These are phyloP conservation scores for Corrigiola litoralis DNA, from an alignment of 179 eudicot genomes.

Conservation along the genomic window DNA sequence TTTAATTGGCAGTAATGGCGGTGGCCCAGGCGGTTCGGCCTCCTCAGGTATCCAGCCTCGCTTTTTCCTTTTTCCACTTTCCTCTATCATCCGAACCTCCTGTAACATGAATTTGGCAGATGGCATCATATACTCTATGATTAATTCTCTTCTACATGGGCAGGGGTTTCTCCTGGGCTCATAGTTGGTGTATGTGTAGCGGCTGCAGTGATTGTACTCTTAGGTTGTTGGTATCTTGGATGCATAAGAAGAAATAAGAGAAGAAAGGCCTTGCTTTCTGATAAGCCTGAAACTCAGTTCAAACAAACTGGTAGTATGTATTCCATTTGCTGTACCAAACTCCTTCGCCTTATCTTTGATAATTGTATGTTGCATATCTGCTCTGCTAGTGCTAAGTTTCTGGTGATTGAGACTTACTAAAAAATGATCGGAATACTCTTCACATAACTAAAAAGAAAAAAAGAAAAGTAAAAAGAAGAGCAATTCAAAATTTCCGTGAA, in stretches of 20 bases:
- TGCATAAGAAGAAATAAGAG: constrained; percentile 22
- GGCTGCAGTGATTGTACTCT: constrained; percentile 12
- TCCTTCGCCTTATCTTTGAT: background rate
- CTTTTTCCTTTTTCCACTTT: background rate
- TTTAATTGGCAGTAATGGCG: background rate
- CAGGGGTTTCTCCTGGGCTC: constrained; percentile 22
- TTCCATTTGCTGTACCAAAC: background rate
- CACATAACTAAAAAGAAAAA: no score
- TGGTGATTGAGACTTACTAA: no score
- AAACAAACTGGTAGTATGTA: constrained; percentile 19
- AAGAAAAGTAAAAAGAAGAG: no score
- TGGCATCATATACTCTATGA: background rate
- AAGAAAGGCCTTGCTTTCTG: constrained; percentile 12
- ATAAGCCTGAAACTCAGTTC: constrained; percentile 6
- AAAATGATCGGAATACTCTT: no score
- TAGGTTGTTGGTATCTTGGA: constrained; percentile 21
- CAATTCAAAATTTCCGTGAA: no score
- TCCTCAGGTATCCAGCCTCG: constrained; percentile 22
- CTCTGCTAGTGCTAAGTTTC: no score
- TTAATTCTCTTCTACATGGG: background rate
- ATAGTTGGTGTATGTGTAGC: constrained; percentile 22
- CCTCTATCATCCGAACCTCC: background rate
- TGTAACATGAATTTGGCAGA: background rate
- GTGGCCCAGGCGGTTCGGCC: background rate
- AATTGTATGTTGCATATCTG: no score